These are phyloP conservation scores for Thalassiosira profunda DNA, from an alignment of 108 stramenopile species.

Conservation along the genomic window DNA sequence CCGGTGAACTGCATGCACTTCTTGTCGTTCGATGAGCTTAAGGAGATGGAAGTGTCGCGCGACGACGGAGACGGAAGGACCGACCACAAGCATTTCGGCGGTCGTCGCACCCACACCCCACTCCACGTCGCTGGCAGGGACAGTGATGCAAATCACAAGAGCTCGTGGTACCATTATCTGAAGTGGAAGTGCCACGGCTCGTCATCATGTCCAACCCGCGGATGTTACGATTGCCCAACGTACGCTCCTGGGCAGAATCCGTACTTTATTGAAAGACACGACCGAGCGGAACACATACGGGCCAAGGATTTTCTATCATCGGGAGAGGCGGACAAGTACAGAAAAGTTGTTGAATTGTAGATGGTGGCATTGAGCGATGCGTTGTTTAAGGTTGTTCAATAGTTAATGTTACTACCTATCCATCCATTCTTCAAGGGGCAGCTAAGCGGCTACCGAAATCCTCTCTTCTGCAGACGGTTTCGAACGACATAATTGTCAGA, in stretches of 20 bases:
- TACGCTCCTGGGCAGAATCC: conserved; percentile 78
- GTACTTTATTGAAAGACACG: conserved; percentile 57
- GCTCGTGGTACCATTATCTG: conserved; percentile 76
- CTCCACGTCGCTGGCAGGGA: conserved; percentile 75
- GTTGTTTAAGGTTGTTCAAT: too few relatives aligned
- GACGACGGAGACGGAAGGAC: conserved; percentile 64
- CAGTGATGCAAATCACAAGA: conserved; percentile 74
- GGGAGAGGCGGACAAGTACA: conserved; percentile 66
- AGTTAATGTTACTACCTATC: too few relatives aligned
- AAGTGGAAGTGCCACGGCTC: conserved; percentile 64
- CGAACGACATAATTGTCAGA: conserved; percentile 30
- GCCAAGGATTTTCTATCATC: conserved; percentile 67
- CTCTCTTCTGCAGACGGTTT: conserved; percentile 37
- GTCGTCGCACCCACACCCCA: conserved; percentile 50
- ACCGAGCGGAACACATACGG: conserved; percentile 57
- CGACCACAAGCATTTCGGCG: conserved; percentile 63
- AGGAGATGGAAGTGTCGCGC: conserved; percentile 70
- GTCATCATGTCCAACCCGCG: conserved; percentile 69
- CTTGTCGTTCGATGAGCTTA: conserved; percentile 70
- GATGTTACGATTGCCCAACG: conserved; percentile 84
- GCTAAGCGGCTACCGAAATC: conserved; percentile 16
- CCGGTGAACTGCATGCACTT: conserved; percentile 87
- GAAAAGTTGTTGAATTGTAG: conserved; percentile 74
- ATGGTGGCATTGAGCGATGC: too few relatives aligned
- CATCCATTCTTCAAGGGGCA: too few relatives aligned